Base-by-base conservation (phyloP, 768 basidiomycete genomes). In the Phanerodontia chrysosporium region DNA sequence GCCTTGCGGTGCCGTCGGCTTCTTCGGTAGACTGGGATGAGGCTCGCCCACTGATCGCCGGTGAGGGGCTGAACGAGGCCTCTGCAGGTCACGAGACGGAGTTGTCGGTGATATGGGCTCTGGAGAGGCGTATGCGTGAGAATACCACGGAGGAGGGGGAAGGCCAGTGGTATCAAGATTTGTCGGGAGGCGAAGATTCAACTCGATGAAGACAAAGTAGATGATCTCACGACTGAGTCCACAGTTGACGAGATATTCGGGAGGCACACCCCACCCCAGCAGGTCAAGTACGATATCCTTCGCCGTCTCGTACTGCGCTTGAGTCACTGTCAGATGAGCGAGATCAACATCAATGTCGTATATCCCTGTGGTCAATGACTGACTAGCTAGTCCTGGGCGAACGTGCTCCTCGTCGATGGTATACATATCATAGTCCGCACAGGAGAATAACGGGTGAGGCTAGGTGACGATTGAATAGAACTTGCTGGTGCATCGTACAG, bases 241-340 rank as follows among this genome's bases (percentile, higher is more conserved):
- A 66, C 80, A 88, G 52, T 84, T 79, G 30, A 90, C 69, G 30
- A 93, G 76, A 70, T 87, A 86, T 69, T 89, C 83, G 3, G 90
- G 86, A 53, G 82, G 78, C 12, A 92, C 89, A 18, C 87, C 90
- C 87, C 89, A 92, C 58, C 91, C 91, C 36, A 93, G 80, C 53
- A 93, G 79, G 69, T 93, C 91, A 28, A 93, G 81, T 46, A 93
- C 75, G 42, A 86, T 77, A 61, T 88, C 87, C 69, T 92, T 92
- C 18, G 85, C 81, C 36, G 78, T 77, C 55, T 87, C 82, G 67
- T 90, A 90, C 63, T 91, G 82, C 10, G 74, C 73, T 73, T 85
- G 82, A n/a, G 78, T 86, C 76, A 93, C 91, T 93, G 67, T 28
- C 39, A 60, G 7, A 32, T 48, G n/a, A 27, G 30, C 45, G 16